These are phyloP conservation scores for Fusarium tuaranense DNA, from an alignment of 2,329 filamentous ascomycete species.

Conservation along the genomic window DNA sequence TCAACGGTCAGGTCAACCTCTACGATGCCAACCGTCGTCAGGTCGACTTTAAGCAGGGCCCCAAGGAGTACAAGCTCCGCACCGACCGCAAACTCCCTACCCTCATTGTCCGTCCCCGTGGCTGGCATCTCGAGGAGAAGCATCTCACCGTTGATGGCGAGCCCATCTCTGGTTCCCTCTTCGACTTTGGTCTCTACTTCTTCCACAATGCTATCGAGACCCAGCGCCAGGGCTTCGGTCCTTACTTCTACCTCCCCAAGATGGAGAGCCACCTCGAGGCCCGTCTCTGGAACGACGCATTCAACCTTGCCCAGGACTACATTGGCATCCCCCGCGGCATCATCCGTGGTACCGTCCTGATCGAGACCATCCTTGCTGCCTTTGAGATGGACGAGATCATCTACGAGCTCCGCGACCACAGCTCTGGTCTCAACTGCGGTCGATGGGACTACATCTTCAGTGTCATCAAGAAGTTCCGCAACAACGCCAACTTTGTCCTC, in stretches of 20 bases:
- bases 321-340: constrained; percentile 90
- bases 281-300: constrained; percentile 96
- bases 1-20: constrained; percentile 97
- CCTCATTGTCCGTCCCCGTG: constrained; percentile 92
- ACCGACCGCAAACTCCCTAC: constrained; percentile 88
- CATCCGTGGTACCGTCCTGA: constrained; percentile 93
- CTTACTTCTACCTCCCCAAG: constrained; percentile 98
- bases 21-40: constrained; percentile 95
- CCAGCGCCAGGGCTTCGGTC: constrained; percentile 84
- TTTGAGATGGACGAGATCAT: constrained; percentile 99
- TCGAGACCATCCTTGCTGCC: constrained; percentile 96
- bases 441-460: constrained; percentile 99
- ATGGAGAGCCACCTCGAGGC: constrained; percentile 99
- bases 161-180: constrained; percentile 90
- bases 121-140: constrained; percentile 99
- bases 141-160: constrained; percentile 96
- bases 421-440: constrained; percentile 95
- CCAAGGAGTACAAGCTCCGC: constrained; percentile 97
- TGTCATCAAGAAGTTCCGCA: constrained; percentile 99
- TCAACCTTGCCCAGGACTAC: constrained; percentile 95
- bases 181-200: constrained; percentile 99
- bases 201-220: constrained; percentile 97
- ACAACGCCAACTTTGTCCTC: constrained; percentile 92
- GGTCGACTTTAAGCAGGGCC: constrained; percentile 94
- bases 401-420: constrained; percentile 97